A percentile compares a stretch with the other conserved stretches of the same genome.
Evolutionary conservation across 164 flowering plant species (phyloP).

Genomic region (Chimonanthus praecox): DNA sequence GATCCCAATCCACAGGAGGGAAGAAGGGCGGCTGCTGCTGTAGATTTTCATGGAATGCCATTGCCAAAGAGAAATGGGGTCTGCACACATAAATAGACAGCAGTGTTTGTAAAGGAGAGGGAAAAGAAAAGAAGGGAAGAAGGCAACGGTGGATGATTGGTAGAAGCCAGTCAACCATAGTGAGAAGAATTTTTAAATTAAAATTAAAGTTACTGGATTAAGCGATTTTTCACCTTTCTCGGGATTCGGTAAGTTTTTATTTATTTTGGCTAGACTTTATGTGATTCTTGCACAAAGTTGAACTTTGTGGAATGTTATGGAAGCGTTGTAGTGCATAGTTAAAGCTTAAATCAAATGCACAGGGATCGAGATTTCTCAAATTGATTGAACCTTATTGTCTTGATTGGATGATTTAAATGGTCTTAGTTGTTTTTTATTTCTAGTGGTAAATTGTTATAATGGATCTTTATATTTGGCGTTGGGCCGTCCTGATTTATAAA

Average conservation of each 20-base stretch:
- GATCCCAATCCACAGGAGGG: slow-evolving; percentile 17
- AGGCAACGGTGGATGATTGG: slow-evolving; percentile 11
- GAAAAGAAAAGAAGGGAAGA: background rate
- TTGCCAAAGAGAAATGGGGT: background rate
- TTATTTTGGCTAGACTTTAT: too few relatives aligned
- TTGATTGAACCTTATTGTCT: too few relatives aligned
- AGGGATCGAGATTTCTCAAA: too few relatives aligned
- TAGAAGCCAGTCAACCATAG: slow-evolving; percentile 42
- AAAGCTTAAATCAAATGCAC: too few relatives aligned
- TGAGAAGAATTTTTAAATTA: slow-evolving; percentile 4
- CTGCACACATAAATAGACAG: background rate
- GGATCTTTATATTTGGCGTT: too few relatives aligned
- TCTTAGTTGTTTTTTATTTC: too few relatives aligned
- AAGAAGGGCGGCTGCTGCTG: slow-evolving; percentile 8
- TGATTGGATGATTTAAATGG: too few relatives aligned
- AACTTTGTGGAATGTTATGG: too few relatives aligned
- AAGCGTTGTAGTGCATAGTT: too few relatives aligned
- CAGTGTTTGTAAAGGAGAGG: background rate
- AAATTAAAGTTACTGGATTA: slow-evolving; percentile 7
- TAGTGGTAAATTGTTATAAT: too few relatives aligned
- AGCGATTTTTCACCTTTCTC: slow-evolving; percentile 12
- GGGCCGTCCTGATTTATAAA: too few relatives aligned
- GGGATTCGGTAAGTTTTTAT: slow-evolving; percentile 40
- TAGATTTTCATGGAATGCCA: slow-evolving; percentile 17
- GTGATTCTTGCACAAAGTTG: too few relatives aligned